A percentile compares a stretch with the other conserved stretches of the same genome.
phyloP scores from a whole-genome alignment of 257 asterid genomes.

The Jacaranda copaia region DNA sequence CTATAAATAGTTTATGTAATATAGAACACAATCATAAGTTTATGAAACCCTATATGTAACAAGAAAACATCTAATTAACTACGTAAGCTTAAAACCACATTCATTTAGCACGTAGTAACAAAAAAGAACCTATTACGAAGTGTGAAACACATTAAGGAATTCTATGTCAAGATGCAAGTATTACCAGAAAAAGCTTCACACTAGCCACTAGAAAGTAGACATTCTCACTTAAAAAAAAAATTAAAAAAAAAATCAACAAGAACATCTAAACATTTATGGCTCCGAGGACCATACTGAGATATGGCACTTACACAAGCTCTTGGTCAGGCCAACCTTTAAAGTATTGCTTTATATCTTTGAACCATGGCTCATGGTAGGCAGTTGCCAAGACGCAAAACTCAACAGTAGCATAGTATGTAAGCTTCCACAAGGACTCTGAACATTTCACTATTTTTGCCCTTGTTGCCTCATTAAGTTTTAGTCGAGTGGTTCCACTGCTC shows the following conservation, averaged over 20 bases:
- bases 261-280: background rate
- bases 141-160: background rate
- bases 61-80: background rate
- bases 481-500: constrained; percentile 47
- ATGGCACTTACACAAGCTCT: constrained; percentile 45
- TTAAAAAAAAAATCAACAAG: background rate
- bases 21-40: background rate
- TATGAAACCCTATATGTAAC: constrained; percentile 10
- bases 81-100: background rate
- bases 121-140: background rate
- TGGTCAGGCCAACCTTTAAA: constrained; percentile 80
- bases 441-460: constrained; percentile 61
- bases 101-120: background rate
- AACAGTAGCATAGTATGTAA: constrained; percentile 63
- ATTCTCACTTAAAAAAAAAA: background rate
- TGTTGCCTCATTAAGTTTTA: constrained; percentile 47
- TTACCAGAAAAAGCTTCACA: background rate
- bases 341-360: constrained; percentile 52
- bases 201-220: background rate
- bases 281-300: constrained; percentile 8
- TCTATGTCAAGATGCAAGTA: background rate
- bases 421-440: constrained; percentile 87
- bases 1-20: background rate
- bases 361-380: constrained; percentile 62
- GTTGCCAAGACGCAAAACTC: constrained; percentile 58